phyloP scores from a whole-genome alignment of 129 eudicot genomes.

The Cynara cardunculus region DNA sequence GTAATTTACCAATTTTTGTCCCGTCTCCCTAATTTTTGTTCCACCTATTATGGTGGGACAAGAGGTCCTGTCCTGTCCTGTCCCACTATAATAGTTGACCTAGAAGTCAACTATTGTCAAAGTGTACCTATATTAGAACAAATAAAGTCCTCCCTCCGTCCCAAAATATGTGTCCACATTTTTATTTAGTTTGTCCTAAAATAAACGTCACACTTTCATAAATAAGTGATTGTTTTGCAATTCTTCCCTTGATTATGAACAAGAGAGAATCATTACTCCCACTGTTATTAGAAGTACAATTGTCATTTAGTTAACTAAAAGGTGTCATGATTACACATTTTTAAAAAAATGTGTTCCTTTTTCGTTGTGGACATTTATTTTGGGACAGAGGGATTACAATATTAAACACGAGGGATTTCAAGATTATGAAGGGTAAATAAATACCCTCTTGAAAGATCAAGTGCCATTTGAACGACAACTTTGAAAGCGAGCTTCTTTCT shows the following conservation, averaged over 20 bases:
- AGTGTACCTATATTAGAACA: not conserved
- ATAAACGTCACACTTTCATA: not conserved
- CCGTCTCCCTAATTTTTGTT: not conserved
- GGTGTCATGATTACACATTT: not conserved
- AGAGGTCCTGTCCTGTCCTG: not conserved
- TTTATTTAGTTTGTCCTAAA: not conserved
- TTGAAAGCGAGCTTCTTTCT: slow-evolving; percentile 87
- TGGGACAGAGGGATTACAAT: not conserved
- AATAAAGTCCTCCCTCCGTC: not conserved
- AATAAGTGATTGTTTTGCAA: not conserved
- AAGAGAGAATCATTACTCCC: not conserved
- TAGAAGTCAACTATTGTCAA: slow-evolving; percentile 15
- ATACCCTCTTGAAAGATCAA: slow-evolving; percentile 94
- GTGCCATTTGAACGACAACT: slow-evolving; percentile 86
- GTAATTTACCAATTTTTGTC: not conserved
- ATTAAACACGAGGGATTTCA: not conserved
- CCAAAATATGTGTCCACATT: not conserved
- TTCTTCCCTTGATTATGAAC: not conserved
- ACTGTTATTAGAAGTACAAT: not conserved
- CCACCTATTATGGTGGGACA: no score
- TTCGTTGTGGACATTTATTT: not conserved
- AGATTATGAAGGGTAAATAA: not conserved
- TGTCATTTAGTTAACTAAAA: not conserved
- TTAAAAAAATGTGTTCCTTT: not conserved
- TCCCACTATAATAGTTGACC: not conserved